Conservation (phyloP, 1,139 yeast species). For the Saccharomyces uvarum region DNA sequence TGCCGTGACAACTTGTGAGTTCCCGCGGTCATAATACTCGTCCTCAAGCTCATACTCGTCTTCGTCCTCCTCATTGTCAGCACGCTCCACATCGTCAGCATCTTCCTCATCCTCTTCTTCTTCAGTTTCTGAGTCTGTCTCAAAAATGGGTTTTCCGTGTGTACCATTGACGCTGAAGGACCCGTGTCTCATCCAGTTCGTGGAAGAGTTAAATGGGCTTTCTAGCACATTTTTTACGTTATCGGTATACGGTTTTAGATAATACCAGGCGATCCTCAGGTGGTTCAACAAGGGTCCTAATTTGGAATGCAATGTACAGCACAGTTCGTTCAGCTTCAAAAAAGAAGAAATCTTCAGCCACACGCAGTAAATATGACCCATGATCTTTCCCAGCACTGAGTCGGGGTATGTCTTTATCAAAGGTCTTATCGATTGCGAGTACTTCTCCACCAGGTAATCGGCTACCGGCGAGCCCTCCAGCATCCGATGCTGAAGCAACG, state of each 20-base stretch:
- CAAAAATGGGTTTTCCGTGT: constrained; percentile 6
- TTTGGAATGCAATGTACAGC: background rate
- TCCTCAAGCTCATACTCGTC: constrained; percentile 8
- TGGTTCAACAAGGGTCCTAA: constrained; percentile 10
- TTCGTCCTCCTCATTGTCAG: constrained; percentile 8
- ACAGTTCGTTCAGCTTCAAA: background rate
- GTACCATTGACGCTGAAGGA: background rate
- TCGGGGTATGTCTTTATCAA: background rate
- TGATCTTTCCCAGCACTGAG: background rate
- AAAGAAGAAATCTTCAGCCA: background rate
- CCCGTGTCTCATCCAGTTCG: constrained; percentile 4
- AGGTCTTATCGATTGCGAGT: background rate
- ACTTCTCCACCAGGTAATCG: background rate
- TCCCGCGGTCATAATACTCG: constrained; percentile 3
- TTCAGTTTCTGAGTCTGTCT: constrained; percentile 1
- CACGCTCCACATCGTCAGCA: constrained; percentile 7
- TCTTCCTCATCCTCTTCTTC: constrained; percentile 8
- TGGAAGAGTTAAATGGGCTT: constrained; percentile 4
- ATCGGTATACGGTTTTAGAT: constrained; percentile 8
- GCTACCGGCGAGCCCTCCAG: background rate
- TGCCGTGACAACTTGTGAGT: background rate
- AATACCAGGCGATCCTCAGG: constrained; percentile 8
- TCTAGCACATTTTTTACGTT: constrained; percentile 3
- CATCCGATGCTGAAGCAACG: background rate
- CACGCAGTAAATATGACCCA: background rate